Conservation (phyloP, 2,329 filamentous ascomycete species). For the Aspergillus caelatus region DNA sequence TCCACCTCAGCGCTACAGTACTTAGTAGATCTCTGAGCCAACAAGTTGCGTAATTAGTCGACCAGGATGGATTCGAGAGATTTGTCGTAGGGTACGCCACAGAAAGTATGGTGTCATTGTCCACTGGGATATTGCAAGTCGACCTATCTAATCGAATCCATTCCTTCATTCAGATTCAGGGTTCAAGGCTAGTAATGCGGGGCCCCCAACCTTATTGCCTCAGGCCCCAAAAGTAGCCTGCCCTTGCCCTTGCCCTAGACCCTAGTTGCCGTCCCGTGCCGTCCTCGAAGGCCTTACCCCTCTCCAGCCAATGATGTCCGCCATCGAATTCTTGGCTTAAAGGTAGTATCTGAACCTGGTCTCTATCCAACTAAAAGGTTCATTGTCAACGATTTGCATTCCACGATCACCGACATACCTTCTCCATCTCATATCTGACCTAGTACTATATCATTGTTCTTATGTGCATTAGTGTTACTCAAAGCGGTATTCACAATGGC, state of each 20-base stretch:
- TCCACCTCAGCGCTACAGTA: neutral
- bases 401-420: neutral
- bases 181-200: slow-evolving; percentile 9
- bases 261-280: slow-evolving; percentile 11
- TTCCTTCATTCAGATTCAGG: neutral
- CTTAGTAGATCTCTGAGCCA: neutral
- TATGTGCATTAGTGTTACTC: neutral
- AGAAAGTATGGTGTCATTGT: too few relatives aligned
- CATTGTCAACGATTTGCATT: neutral
- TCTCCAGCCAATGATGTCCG: slow-evolving; percentile 9
- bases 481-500: slow-evolving; percentile 29
- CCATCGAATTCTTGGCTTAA: slow-evolving; percentile 2
- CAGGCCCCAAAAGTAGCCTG: slow-evolving; percentile 5
- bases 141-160: neutral
- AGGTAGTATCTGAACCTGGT: neutral
- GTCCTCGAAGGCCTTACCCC: neutral
- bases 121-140: neutral
- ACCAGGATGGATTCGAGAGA: neutral
- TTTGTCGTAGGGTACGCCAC: too few relatives aligned
- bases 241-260: slow-evolving; percentile 25
- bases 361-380: neutral
- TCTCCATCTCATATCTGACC: neutral
- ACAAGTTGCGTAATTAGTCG: neutral
- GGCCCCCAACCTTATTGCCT: slow-evolving; percentile 10
- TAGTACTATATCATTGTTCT: neutral